A percentile compares a stretch with the other conserved stretches of the same genome.
phyloP scores from a whole-genome alignment of 139 green algal species.

The Closterium sp. region DNA sequence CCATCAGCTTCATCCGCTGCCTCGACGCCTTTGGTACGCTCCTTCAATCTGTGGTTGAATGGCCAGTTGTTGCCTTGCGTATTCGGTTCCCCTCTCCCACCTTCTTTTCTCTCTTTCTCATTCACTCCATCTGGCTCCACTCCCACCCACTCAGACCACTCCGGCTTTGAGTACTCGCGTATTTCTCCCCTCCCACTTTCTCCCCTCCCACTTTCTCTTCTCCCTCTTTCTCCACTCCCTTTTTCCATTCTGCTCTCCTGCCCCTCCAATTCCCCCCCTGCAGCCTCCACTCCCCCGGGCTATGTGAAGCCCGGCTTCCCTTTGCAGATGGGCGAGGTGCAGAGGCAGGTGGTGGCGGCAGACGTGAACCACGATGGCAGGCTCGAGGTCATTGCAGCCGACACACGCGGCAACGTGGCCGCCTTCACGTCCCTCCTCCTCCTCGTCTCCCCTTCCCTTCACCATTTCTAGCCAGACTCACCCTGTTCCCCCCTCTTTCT shows the following conservation, averaged over 20 bases:
- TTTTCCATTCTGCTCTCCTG: too few relatives aligned
- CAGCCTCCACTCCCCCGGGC: background rate
- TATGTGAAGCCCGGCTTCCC: constrained; percentile 60
- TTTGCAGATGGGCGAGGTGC: constrained; percentile 90
- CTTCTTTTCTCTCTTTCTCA: too few relatives aligned
- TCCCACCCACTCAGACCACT: too few relatives aligned
- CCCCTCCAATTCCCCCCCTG: background rate
- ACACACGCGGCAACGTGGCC: constrained; percentile 84
- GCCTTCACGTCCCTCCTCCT: constrained; percentile 59
- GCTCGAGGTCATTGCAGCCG: constrained; percentile 82
- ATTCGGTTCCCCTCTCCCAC: too few relatives aligned
- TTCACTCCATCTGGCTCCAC: too few relatives aligned
- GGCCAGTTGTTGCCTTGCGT: too few relatives aligned
- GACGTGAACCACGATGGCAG: constrained; percentile 89
- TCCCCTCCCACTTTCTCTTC: too few relatives aligned
- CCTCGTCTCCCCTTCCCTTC: background rate
- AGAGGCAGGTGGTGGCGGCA: constrained; percentile 78
- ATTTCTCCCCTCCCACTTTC: background rate
- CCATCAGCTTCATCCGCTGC: constrained; percentile 90
- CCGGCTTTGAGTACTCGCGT: too few relatives aligned
- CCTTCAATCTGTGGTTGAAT: too few relatives aligned
- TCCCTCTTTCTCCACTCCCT: too few relatives aligned
- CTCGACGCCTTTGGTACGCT: constrained; percentile 65
- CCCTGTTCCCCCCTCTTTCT: background rate
- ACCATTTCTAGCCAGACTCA: constrained; percentile 45